A percentile compares a stretch with the other conserved stretches of the same genome.
These are phyloP conservation scores for Nitzschia putrida DNA, from an alignment of 108 stramenopile genomes.

Conservation along the genomic window DNA sequence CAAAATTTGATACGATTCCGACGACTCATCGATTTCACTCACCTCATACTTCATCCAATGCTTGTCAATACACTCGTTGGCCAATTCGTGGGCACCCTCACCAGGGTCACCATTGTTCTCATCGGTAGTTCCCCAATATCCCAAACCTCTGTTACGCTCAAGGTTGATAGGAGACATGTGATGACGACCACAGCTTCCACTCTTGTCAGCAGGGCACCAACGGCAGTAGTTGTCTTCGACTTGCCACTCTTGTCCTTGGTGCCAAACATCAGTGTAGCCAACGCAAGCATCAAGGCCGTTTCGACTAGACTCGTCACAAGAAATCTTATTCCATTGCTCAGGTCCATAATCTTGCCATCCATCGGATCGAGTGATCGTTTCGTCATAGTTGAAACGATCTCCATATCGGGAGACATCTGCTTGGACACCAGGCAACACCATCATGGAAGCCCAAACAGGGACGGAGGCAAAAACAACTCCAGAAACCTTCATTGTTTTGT, in stretches of 20 bases:
- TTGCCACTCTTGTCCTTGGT: constrained; percentile 21
- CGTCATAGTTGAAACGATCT: constrained; percentile 14
- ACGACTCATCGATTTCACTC: neutral
- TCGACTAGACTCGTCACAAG: constrained; percentile 18
- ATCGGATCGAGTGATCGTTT: constrained; percentile 3
- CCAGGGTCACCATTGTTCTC: constrained; percentile 21
- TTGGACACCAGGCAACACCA: neutral
- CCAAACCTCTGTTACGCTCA: constrained; percentile 32
- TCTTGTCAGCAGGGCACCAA: constrained; percentile 36
- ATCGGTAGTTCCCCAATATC: constrained; percentile 14
- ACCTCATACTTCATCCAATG: constrained; percentile 62
- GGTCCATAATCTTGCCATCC: constrained; percentile 24
- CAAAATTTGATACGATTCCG: constrained; percentile 16
- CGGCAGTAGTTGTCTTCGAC: constrained; percentile 34
- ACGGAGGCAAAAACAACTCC: neutral
- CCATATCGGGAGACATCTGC: neutral
- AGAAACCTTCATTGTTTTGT: neutral
- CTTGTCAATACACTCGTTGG: constrained; percentile 39
- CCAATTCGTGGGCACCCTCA: constrained; percentile 8
- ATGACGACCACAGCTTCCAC: neutral
- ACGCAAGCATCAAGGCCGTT: constrained; percentile 27
- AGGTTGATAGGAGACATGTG: constrained; percentile 45
- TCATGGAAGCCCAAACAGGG: no score
- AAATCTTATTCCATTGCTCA: constrained; percentile 18
- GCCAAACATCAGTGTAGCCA: constrained; percentile 31